Conservation (phyloP, 139 green algal species). For the Micractinium sp. region DNA sequence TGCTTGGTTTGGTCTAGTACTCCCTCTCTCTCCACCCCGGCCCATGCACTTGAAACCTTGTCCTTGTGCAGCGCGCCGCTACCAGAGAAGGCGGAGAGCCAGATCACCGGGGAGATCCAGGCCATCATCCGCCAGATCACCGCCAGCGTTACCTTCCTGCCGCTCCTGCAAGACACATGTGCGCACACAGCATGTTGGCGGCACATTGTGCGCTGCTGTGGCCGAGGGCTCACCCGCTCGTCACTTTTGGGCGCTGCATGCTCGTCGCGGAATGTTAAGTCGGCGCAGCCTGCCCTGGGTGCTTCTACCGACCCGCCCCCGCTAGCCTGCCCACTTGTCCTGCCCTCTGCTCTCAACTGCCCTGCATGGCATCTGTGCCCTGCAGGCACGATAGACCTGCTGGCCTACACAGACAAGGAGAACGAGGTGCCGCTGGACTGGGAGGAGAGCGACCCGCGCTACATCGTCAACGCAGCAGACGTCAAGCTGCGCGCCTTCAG, state of each 20-base stretch:
- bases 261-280: too few species aligned
- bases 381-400: conserved; percentile 92
- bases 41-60: neutral
- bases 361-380: neutral
- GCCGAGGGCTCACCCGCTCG: too few species aligned
- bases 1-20: neutral
- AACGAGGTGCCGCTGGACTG: conserved; percentile 84
- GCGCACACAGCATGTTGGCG: conserved; percentile 21
- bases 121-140: conserved; percentile 97
- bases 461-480: conserved; percentile 82
- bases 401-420: conserved; percentile 88
- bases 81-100: conserved; percentile 82
- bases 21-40: neutral
- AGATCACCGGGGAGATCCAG: conserved; percentile 90
- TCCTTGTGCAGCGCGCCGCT: conserved; percentile 25
- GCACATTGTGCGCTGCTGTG: neutral
- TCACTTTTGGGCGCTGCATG: too few species aligned
- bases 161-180: conserved; percentile 89
- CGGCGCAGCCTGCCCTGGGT: neutral
- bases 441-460: conserved; percentile 89
- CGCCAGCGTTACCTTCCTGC: conserved; percentile 94
- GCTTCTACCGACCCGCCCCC: neutral
- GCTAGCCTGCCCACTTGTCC: neutral
- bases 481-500: conserved; percentile 91
- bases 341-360: neutral